These are phyloP conservation scores for Aureobasidium sp. DNA, from an alignment of 2,329 filamentous ascomycete genomes.

Conservation along the genomic window DNA sequence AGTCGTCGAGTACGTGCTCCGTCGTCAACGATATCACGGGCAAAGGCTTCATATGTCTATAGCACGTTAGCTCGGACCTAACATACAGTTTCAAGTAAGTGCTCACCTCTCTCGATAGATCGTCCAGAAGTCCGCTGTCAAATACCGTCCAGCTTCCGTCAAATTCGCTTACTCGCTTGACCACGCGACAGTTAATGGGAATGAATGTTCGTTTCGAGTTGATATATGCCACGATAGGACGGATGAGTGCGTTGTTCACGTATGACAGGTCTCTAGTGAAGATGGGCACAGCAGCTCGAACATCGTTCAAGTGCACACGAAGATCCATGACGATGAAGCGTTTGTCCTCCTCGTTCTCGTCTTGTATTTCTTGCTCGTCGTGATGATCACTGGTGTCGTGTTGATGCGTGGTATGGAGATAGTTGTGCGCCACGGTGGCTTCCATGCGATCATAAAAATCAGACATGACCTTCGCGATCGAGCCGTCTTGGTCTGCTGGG, in stretches of 20 bases:
- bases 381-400: slow-evolving; percentile 19
- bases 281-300: slow-evolving; percentile 83
- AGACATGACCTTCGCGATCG: slow-evolving; percentile 88
- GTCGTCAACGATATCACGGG: slow-evolving; percentile 81
- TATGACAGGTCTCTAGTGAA: slow-evolving; percentile 91
- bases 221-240: slow-evolving; percentile 96
- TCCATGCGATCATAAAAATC: slow-evolving; percentile 96
- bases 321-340: slow-evolving; percentile 89
- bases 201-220: slow-evolving; percentile 94
- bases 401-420: slow-evolving; percentile 30
- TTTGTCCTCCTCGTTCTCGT: slow-evolving; percentile 45
- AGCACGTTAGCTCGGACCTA: slow-evolving; percentile 1
- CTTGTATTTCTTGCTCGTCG: slow-evolving; percentile 14
- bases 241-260: slow-evolving; percentile 88
- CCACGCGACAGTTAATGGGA: slow-evolving; percentile 85
- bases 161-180: slow-evolving; percentile 82
- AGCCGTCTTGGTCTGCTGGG: slow-evolving; percentile 76
- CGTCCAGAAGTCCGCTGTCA: slow-evolving; percentile 89
- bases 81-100: background rate
- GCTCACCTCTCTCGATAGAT: slow-evolving; percentile 70
- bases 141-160: slow-evolving; percentile 93
- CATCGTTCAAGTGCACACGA: slow-evolving; percentile 89
- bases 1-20: slow-evolving; percentile 77
- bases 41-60: slow-evolving; percentile 84
- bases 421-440: slow-evolving; percentile 75